Evolutionary conservation across 2,329 filamentous ascomycete genomes (phyloP), one percentile per base, ranked within the genome.

Genomic region (Drechslerella dactyloides): DNA sequence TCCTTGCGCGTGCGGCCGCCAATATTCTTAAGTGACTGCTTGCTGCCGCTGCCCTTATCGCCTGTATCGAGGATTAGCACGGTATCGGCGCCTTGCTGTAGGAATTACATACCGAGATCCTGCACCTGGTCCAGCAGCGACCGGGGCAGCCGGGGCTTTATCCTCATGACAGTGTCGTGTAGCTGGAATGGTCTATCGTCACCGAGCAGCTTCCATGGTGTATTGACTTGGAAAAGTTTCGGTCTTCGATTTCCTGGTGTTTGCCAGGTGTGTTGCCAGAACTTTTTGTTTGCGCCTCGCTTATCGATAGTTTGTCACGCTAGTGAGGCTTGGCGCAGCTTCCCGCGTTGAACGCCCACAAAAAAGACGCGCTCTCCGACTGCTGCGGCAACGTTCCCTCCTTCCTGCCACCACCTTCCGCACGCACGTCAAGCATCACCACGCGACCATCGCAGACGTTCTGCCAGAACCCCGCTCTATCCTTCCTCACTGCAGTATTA

Each of bases 1-100:
- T 89, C 87, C 80, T 90, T 90, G 75, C 88, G 83, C 51, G 74
- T 73, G 21, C 56, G 54, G 17, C 40, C 62, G 10, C 46, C 48
- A 63, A 75, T 63, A 23, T 68, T 59, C 46, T 40, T 33, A 58
- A 80, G 80, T 17, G 79, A 75, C 51, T 57, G 66, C 74, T 76
- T 53, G 46, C 73, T 58, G 7, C 64, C 58, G 66, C 74, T 73
- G 69, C 73, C 55, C 60, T 74, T 75, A 21, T 73, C 72, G 46
- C 68, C 68, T 72, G 23, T 42, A n/a, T 30, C 35, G 30, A 23
- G 13, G 6, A 11, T 60, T 56, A 51, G 48, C 54, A 58, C 23
- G n/a, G 27, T 44, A 21, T n/a, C 13, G 23, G 17, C 11, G 48
- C 19, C 11, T 4, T 24, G n/a, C 24, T 30, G 19, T 2, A 17